A percentile compares a stretch with the other conserved stretches of the same genome.
phyloP scores from a whole-genome alignment of 2,329 filamentous ascomycete genomes.

The Trichoderma asperellum region DNA sequence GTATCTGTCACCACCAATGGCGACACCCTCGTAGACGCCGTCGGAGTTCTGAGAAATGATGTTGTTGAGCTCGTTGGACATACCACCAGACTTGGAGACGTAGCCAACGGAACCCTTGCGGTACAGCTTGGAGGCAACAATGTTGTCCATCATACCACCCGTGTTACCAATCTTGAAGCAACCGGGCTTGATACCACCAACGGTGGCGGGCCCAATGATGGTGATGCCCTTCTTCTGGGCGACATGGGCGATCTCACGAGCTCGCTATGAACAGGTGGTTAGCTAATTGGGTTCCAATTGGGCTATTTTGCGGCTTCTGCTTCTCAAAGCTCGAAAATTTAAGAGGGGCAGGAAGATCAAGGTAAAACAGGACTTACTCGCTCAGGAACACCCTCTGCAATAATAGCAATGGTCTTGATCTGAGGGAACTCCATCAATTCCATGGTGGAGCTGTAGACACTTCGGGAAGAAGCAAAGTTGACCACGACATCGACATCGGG shows the following conservation, averaged over 20 bases:
- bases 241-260: constrained; percentile 95
- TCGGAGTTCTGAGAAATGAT: constrained; percentile 96
- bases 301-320: background rate
- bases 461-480: constrained; percentile 99
- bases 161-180: constrained; percentile 99
- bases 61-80: constrained; percentile 99
- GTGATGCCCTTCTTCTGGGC: constrained; percentile 98
- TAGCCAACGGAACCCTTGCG: constrained; percentile 98
- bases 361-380: constrained; percentile 64
- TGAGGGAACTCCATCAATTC: constrained; percentile 97
- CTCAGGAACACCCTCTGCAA: constrained; percentile 98
- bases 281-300: constrained; percentile 32
- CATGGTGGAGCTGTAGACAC: constrained; percentile 98
- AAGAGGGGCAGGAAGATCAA: background rate
- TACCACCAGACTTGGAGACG: constrained; percentile 99
- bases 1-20: constrained; percentile 98
- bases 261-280: constrained; percentile 62
- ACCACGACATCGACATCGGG: constrained; percentile 95
- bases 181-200: constrained; percentile 99
- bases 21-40: constrained; percentile 98
- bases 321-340: background rate
- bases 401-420: constrained; percentile 98
- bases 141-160: constrained; percentile 99
- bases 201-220: constrained; percentile 97
- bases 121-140: constrained; percentile 99